phyloP scores from a whole-genome alignment of 2,329 filamentous ascomycete species.

The Fusarium musae region DNA sequence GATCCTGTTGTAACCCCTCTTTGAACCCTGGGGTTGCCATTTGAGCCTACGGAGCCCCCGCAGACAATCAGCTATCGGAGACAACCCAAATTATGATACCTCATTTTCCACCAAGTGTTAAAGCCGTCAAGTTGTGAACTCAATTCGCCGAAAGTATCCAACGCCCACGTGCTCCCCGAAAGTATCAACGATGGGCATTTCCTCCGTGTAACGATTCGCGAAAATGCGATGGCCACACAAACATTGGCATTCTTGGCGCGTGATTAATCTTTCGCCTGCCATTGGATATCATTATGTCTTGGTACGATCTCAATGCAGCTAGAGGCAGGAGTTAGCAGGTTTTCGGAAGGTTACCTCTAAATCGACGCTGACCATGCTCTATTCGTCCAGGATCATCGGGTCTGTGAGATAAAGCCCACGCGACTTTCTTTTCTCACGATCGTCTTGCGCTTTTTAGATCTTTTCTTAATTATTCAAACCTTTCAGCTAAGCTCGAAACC shows the following conservation, averaged over 20 bases:
- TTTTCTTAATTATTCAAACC: background rate
- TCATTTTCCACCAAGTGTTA: background rate
- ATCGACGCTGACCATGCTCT: background rate
- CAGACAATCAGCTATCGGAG: background rate
- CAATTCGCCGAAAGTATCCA: background rate
- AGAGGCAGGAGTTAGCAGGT: background rate
- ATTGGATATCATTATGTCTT: background rate
- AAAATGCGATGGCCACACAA: background rate
- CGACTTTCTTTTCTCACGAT: background rate
- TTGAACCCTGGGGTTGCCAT: background rate
- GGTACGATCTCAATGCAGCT: background rate
- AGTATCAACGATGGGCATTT: background rate
- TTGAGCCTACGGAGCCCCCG: background rate
- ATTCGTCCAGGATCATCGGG: background rate
- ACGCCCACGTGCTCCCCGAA: background rate
- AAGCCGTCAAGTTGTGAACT: background rate
- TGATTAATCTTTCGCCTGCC: background rate
- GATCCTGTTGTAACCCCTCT: background rate
- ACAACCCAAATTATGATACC: background rate
- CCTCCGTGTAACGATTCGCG: background rate
- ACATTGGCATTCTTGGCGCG: background rate
- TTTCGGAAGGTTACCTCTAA: background rate
- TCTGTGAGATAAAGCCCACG: background rate
- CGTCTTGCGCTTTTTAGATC: background rate
- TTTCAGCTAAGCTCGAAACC: accelerated